Conservation (phyloP, 169 alveolate genomes). For the Miamiensis avidus region DNA sequence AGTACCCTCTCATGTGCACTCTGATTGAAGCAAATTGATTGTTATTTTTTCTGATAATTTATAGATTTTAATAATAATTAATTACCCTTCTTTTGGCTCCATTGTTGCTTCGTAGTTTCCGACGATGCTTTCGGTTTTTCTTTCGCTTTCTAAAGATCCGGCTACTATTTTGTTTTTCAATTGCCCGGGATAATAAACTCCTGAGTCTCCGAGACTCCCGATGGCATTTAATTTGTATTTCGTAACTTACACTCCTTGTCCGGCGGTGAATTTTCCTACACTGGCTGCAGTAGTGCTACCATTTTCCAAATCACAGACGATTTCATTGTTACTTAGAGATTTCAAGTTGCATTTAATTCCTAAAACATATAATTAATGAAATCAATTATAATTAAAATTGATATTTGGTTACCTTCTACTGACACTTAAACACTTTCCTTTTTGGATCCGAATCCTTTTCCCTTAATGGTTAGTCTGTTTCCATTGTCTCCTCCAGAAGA, state of each 20-base stretch:
- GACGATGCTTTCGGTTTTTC: background rate
- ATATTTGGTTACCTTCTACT: background rate
- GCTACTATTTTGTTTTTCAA: too few species aligned
- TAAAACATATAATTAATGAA: too few species aligned
- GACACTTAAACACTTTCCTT: background rate
- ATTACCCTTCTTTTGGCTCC: background rate
- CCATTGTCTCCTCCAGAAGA: background rate
- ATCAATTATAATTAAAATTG: too few species aligned
- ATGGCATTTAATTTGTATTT: background rate
- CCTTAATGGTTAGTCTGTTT: background rate
- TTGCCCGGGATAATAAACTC: too few species aligned
- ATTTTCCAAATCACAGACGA: background rate
- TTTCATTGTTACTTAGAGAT: background rate
- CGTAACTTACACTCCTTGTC: background rate
- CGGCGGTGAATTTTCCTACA: background rate
- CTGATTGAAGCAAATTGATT: too few species aligned
- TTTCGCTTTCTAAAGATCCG: background rate
- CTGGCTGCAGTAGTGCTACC: background rate
- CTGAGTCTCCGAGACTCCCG: background rate
- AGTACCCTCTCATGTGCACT: slow-evolving; percentile 16
- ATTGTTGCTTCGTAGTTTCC: background rate
- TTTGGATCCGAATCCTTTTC: background rate
- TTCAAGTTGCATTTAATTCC: background rate
- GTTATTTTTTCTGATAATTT: too few species aligned
- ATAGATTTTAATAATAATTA: too few species aligned